Conservation (phyloP, 2,329 filamentous ascomycete genomes). For the Fusarium succisae region DNA sequence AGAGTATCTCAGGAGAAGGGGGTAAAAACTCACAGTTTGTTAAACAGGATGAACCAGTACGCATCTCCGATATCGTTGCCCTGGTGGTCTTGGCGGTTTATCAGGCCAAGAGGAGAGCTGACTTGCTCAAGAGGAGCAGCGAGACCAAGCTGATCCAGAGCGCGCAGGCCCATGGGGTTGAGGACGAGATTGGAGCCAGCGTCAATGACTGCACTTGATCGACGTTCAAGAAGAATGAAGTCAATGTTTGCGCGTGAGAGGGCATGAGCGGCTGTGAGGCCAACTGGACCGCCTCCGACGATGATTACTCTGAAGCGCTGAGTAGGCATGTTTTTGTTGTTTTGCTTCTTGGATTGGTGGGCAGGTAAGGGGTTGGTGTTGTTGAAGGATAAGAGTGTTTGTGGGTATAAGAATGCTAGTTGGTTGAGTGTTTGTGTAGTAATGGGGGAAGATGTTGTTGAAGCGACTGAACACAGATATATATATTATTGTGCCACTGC, state of each 20-base stretch:
- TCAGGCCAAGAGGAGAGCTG: slow-evolving; percentile 35
- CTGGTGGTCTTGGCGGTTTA: slow-evolving; percentile 39
- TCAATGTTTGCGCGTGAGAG: slow-evolving; percentile 46
- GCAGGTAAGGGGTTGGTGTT: background rate
- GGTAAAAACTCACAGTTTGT: slow-evolving; percentile 36
- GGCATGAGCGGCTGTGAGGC: slow-evolving; percentile 41
- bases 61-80: slow-evolving; percentile 41
- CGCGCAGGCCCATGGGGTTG: slow-evolving; percentile 40
- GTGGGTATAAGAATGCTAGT: background rate
- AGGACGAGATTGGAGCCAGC: slow-evolving; percentile 47
- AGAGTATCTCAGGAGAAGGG: fast-evolving
- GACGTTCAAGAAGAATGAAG: slow-evolving; percentile 51
- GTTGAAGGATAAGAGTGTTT: background rate
- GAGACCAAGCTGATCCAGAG: slow-evolving; percentile 48
- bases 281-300: slow-evolving; percentile 43
- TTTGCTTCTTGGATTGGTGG: background rate
- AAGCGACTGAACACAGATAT: background rate
- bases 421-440: background rate
- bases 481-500: background rate
- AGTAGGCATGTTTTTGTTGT: background rate
- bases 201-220: slow-evolving; percentile 41
- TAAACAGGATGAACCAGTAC: slow-evolving; percentile 33
- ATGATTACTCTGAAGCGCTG: slow-evolving; percentile 37
- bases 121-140: slow-evolving; percentile 31
- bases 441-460: background rate